Evolutionary conservation across 2,329 filamentous ascomycete genomes (phyloP).

Genomic region (Ascochyta pisi): DNA sequence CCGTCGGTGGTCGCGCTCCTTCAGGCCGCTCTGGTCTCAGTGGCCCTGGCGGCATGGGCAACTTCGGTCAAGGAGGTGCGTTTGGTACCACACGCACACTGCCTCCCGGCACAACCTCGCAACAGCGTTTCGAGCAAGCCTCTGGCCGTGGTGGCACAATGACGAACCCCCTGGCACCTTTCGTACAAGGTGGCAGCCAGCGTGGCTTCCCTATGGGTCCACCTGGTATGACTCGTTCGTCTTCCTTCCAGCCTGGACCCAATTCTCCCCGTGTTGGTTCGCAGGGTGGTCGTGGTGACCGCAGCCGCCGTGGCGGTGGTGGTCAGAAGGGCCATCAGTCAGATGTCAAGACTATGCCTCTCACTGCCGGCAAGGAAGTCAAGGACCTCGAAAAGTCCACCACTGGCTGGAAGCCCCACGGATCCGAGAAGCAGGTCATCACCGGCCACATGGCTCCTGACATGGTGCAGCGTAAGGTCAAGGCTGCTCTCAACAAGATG

Average conservation of each 20-base stretch:
- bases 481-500: constrained; percentile 99
- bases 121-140: constrained; percentile 67
- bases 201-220: constrained; percentile 67
- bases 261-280: constrained; percentile 75
- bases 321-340: constrained; percentile 57
- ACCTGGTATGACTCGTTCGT: constrained; percentile 66
- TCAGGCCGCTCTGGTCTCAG: constrained; percentile 49
- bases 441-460: constrained; percentile 76
- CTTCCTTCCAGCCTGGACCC: constrained; percentile 67
- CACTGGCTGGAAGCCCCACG: constrained; percentile 87
- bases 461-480: constrained; percentile 97
- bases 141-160: constrained; percentile 40
- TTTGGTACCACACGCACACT: constrained; percentile 63
- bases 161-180: constrained; percentile 64
- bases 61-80: constrained; percentile 61
- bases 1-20: constrained; percentile 57
- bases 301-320: constrained; percentile 63
- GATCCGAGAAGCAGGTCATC: constrained; percentile 45
- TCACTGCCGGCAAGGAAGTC: constrained; percentile 82
- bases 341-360: constrained; percentile 84
- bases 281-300: constrained; percentile 61
- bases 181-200: constrained; percentile 60
- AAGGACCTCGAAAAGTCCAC: constrained; percentile 76
- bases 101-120: constrained; percentile 78
- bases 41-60: constrained; percentile 66